phyloP scores from a whole-genome alignment of 169 alveolate genomes.

The Plasmodium sp. region DNA sequence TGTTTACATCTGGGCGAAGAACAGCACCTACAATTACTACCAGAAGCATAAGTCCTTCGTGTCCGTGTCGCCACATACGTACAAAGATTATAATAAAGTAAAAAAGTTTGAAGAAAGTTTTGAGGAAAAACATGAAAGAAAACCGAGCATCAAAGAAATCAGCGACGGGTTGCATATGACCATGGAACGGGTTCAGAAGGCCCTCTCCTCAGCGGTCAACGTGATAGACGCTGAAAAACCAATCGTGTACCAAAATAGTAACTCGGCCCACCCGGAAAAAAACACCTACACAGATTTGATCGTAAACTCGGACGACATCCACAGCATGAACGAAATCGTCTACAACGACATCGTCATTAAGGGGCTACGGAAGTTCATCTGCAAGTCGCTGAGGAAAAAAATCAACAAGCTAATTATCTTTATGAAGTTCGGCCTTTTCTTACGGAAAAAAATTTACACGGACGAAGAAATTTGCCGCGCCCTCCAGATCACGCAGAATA shows the following conservation, averaged over 20 bases:
- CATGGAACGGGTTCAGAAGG: conserved; percentile 41
- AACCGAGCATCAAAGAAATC: conserved; percentile 63
- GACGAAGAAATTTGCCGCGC: conserved; percentile 58
- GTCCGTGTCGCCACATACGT: conserved; percentile 57
- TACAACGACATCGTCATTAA: conserved; percentile 63
- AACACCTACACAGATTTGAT: conserved; percentile 72
- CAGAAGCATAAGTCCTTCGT: conserved; percentile 71
- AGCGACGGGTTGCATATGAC: conserved; percentile 28
- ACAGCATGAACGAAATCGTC: conserved; percentile 66
- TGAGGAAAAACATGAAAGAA: conserved; percentile 52
- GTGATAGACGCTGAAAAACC: conserved; percentile 72
- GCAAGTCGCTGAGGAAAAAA: conserved; percentile 53
- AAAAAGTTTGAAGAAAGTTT: conserved; percentile 60
- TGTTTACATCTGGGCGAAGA: conserved; percentile 73
- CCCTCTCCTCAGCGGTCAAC: conserved; percentile 29
- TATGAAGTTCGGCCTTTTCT: conserved; percentile 70
- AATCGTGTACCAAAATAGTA: conserved; percentile 27
- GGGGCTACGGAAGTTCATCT: conserved; percentile 59
- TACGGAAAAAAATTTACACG: conserved; percentile 29
- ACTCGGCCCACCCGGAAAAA: conserved; percentile 60
- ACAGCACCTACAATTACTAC: conserved; percentile 71
- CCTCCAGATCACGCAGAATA: conserved; percentile 26
- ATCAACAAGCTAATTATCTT: conserved; percentile 59
- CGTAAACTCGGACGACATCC: conserved; percentile 70
- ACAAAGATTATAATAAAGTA: conserved; percentile 52